Evolutionary conservation across 176 grass and related monocot species (phyloP).

Genomic region (Musa beccarii): DNA sequence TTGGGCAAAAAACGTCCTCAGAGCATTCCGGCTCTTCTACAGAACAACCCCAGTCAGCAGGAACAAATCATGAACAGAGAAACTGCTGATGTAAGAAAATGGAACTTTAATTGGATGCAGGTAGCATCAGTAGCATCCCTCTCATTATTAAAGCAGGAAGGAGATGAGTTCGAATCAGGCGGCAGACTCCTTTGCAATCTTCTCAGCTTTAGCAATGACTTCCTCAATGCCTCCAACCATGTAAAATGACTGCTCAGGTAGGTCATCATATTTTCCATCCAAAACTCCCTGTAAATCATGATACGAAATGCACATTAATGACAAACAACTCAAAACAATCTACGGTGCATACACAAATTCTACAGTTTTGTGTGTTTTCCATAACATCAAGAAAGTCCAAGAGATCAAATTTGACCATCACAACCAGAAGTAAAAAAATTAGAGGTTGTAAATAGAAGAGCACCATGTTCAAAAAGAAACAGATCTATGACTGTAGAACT

Average conservation of each 20-base stretch:
- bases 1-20: background rate
- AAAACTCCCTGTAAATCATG: background rate
- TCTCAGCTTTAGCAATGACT: constrained; percentile 10
- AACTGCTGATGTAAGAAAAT: background rate
- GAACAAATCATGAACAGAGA: background rate
- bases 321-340: no score
- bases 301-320: no score
- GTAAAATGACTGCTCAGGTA: constrained; percentile 9
- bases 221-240: constrained; percentile 13
- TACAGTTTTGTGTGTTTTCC: no score
- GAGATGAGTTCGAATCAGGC: background rate
- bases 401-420: no score
- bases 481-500: no score
- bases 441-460: no score
- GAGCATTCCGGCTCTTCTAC: background rate
- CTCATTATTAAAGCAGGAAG: background rate
- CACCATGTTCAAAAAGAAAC: no score
- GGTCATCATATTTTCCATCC: constrained; percentile 6
- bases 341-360: no score
- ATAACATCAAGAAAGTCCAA: no score
- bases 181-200: constrained; percentile 1
- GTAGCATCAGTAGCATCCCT: background rate
- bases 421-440: no score
- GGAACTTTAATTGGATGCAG: background rate
- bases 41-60: background rate